Evolutionary conservation across 2,329 filamentous ascomycete genomes (phyloP), one percentile per base, ranked within the genome.

Genomic region (Tolypocladium endophyticum): DNA sequence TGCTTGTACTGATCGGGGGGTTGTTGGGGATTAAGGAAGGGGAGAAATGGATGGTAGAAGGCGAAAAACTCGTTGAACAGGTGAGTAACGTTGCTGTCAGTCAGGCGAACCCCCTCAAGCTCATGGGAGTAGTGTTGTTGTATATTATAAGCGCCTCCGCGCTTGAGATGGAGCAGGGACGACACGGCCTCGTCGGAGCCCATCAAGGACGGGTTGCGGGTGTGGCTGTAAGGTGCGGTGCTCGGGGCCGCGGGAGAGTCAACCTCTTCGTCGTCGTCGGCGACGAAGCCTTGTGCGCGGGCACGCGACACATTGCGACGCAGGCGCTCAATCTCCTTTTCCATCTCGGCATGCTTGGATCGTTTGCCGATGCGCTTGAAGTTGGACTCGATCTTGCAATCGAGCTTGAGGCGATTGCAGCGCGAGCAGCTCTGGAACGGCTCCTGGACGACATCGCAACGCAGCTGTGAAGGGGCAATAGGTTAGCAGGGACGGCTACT

Each of bases 371-470:
- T 80, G 66, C 89, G 86, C 80, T 92, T 92, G 76, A 93, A 93
- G 73, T 92, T 91, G 68, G 88, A 89, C 73, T 93, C 89, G 73
- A 94, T 93, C 73, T 90, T 90, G 79, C 90, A 94, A 62, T 87
- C 84, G 62, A 93, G 85, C 73, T 88, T 89, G 69, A 92, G 83
- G 67, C 90, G 89, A 70, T 84, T 84, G 76, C 90, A 94, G 60
- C 90, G 82, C 58, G 86, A 86, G 76, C 90, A 94, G 67, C 84
- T 85, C 67, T 85, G 83, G 72, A 92, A 92, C 23, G 89, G 89
- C 35, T 90, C 88, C 74, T 92, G 88, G 66, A 89, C 79, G 66
- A 93, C 89, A 78, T 93, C 89, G 80, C 90, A 94, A 69, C 89
- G 87, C 63, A 93, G 78, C 89, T 90, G 70, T 25, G 25, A 30